Base-by-base conservation (phyloP, 345 rosid species). In the Aethionema arabicum region DNA sequence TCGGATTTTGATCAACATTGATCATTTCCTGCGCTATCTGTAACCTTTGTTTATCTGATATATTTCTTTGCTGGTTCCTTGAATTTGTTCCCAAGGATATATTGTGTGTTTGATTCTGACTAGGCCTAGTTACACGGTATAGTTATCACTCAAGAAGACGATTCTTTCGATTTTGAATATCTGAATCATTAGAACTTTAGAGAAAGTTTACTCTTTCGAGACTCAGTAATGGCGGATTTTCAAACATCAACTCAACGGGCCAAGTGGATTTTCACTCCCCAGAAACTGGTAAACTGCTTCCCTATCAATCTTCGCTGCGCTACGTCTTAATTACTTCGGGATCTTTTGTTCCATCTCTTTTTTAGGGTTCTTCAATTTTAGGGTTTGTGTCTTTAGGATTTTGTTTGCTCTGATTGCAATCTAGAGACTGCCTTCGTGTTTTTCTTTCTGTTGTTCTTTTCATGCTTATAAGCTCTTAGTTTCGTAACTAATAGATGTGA, bases 251-350 rank as follows among this genome's bases (percentile, higher is more conserved):
- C 93, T 58, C 98, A 92, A 80, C 79, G 83, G 16, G 83, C 88
- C 68, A 92, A 80, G 72, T 92, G 98, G 98, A 82, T 92, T 68
- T 83, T 87, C 82, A 77, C 86, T 70, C 95, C 89, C 65, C 85
- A 81, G 42, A 76, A 74, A 62, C 83, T 92, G 56, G 96, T 92
- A 74, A 2, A 32, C 36, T 41, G 3, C 49, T 40, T 41, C 29
- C n/a, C 8, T 41, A 31, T 57, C 16, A 16, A 11, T 63, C 52
- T 50, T 30, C 47, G 1, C 51, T 32, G 15, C 31, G 10, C 51
- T 21, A 3, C 12, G 5, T 48, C 9, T 6, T 15, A 5, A 33
- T 69, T 31, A 16, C 1, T 43, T 44, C 43, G 10, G 8, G 32
- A 14, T 16, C 31, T 12, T 27, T 35, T 65, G 31, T 14, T 65